Base-by-base conservation (phyloP, 129 eudicot species). In the Centella asiatica region DNA sequence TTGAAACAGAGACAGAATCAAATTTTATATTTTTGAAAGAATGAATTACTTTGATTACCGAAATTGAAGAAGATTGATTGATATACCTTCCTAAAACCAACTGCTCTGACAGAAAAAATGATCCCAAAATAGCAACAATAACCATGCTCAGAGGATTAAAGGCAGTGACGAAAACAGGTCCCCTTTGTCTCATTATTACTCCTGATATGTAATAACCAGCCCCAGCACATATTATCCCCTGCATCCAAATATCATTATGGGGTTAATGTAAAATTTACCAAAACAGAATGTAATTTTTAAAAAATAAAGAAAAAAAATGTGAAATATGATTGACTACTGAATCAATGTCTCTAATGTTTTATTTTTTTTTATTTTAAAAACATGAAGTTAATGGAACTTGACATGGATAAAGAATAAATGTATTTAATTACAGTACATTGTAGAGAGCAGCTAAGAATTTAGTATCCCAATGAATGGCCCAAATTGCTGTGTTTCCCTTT, bases 131-230 rank as follows among this genome's bases (percentile, higher is more conserved):
- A 33, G 82, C 85, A 57, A 75, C 81, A 12, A 84, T 71, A 51
- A 84, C 77, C 92, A 80, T 80, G 70, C 84, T 74, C 12, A 84
- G 57, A 0, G 92, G 92, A 42, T 72, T 81, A 55, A 80, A 84
- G 6, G 92, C 71, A n/a, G 92, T 80, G 31, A 81, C 82, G 20
- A 85, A 85, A 65, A 81, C 81, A 0, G 93, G 93, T 33, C 93
- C 93, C 44, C 66, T 81, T 18, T 57, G 59, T 66, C 71, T 85
- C 80, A 77, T 85, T 25, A 85, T 44, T 39, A 74, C 71, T 46
- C 84, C 87, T 28, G 81, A 74, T 20, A 85, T 50, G 36, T 75
- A 85, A 64, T 80, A 85, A 60, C 75, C 74, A 23, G 77, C 75
- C 20, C 85, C 93, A 6, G 93, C 76, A 69, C 83, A 75, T 33